Conservation (phyloP, 2,329 filamentous ascomycete species). For the Ustulina deusta region DNA sequence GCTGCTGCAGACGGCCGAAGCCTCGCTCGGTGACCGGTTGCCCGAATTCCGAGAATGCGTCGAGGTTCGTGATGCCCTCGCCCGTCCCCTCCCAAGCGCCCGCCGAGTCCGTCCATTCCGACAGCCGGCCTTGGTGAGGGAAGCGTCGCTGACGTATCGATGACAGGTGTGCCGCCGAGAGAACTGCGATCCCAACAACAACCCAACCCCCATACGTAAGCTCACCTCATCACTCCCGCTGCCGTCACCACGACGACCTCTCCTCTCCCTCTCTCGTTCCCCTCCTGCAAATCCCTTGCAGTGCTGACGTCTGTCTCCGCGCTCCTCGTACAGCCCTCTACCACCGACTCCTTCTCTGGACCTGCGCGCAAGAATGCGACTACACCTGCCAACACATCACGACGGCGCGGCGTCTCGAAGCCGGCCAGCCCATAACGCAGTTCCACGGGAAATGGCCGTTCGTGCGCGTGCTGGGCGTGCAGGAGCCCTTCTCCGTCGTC, state of each 20-base stretch:
- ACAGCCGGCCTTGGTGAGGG: neutral
- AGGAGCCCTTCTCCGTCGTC: slow-evolving; percentile 93
- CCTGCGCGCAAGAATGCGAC: slow-evolving; percentile 93
- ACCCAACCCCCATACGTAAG: slow-evolving; percentile 77
- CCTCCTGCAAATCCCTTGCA: too few species aligned
- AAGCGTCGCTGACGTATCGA: slow-evolving; percentile 11
- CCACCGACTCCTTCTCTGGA: slow-evolving; percentile 90
- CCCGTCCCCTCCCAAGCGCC: neutral
- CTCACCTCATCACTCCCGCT: slow-evolving; percentile 28
- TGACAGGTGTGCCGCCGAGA: slow-evolving; percentile 79
- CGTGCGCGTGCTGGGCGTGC: slow-evolving; percentile 87
- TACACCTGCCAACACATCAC: slow-evolving; percentile 97
- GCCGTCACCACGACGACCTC: slow-evolving; percentile 4
- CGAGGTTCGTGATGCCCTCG: slow-evolving; percentile 66
- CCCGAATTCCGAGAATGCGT: slow-evolving; percentile 91
- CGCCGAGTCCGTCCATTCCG: too few species aligned
- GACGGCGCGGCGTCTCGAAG: slow-evolving; percentile 76
- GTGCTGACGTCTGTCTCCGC: slow-evolving; percentile 19
- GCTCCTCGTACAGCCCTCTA: slow-evolving; percentile 72
- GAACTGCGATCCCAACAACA: slow-evolving; percentile 77
- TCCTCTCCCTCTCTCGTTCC: neutral
- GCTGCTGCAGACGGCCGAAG: slow-evolving; percentile 63
- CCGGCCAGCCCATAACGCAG: slow-evolving; percentile 79
- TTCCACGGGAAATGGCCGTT: slow-evolving; percentile 99
- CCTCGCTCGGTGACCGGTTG: slow-evolving; percentile 85